Base-by-base conservation (phyloP, 257 asterid species). In the Osmanthus fragrans region DNA sequence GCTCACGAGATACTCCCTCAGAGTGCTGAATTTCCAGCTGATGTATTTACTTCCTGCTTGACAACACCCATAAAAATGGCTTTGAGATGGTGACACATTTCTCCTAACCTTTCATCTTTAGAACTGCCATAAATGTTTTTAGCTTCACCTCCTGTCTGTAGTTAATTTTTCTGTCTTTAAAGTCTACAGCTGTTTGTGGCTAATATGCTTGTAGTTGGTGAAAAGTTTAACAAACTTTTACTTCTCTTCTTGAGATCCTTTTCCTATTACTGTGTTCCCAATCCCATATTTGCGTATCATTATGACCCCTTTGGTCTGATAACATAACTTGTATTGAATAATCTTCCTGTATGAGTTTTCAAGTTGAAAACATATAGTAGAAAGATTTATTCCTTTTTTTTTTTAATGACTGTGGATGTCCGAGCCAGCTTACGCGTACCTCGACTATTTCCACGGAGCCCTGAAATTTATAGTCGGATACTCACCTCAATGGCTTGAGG, bases 11-110 rank as follows among this genome's bases (percentile, higher is more conserved):
- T 96, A 12, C 98, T 93, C 80, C 98, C 99, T 4, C 99, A 90
- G 85, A 96, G 97, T 88, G 97, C 88, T 75, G 98, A 93, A 68
- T 93, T 90, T 87, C 98, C 99, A 75, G 99, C 99, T 27, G 99
- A 96, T 82, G 92, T 96, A 74, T 96, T 96, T 84, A 96, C 99
- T 71, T 90, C 98, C 77, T 96, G 99, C 89, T 93, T 94, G 79
- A 94, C 97, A 19, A 94, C 97, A 54, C 98, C 98, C 56, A 92
- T 94, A 77, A 94, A 94, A 87, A 94, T 94, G 97, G 98, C 98
- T 72, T 82, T 94, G 83, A 86, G 97, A 94, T 94, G 98, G 99
- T 92, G 82, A 88, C 77, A 71, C 60, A 58, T 77, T 39, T 21
- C 77, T 47, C 39, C 76, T 64, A 21, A 77, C 49, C 39, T 72